Conservation (phyloP, 2,329 filamentous ascomycete species). For the Fusarium equiseti region DNA sequence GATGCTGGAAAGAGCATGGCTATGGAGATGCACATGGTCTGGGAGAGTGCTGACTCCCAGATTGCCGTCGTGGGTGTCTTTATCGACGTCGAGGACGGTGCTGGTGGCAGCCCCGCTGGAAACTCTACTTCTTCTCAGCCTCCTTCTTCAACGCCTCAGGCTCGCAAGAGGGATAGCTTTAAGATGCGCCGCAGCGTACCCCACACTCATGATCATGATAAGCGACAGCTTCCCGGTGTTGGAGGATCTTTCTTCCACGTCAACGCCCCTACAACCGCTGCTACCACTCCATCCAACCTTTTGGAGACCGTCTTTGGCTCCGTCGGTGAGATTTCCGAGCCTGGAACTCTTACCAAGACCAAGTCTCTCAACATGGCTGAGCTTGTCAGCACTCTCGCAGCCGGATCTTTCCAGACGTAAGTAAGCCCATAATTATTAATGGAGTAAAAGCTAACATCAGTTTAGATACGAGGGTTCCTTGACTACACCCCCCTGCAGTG, state of each 20-base stretch:
- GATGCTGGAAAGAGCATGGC: slow-evolving; percentile 54
- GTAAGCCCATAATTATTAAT: neutral
- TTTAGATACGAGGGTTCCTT: slow-evolving; percentile 66
- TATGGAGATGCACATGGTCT: slow-evolving; percentile 52
- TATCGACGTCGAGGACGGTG: slow-evolving; percentile 41
- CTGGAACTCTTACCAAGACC: slow-evolving; percentile 56
- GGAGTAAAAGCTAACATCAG: neutral
- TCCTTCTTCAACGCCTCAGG: neutral
- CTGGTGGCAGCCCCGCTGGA: slow-evolving; percentile 7
- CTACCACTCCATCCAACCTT: slow-evolving; percentile 43
- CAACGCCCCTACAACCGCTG: slow-evolving; percentile 3
- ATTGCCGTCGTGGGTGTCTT: slow-evolving; percentile 50
- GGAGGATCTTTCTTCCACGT: slow-evolving; percentile 21
- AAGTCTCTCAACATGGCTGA: slow-evolving; percentile 57
- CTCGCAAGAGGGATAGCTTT: slow-evolving; percentile 7
- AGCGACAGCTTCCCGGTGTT: slow-evolving; percentile 26
- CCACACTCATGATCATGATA: neutral
- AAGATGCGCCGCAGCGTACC: slow-evolving; percentile 14
- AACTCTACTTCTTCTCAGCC: slow-evolving; percentile 13
- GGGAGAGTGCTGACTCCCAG: slow-evolving; percentile 37
- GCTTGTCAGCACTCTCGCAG: slow-evolving; percentile 50
- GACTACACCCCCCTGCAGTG: slow-evolving; percentile 72
- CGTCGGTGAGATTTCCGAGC: slow-evolving; percentile 51
- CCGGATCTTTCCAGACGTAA: slow-evolving; percentile 49
- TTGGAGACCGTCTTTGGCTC: slow-evolving; percentile 54